Evolutionary conservation across 2,329 filamentous ascomycete species (phyloP).

Genomic region (Colletotrichum sp.): DNA sequence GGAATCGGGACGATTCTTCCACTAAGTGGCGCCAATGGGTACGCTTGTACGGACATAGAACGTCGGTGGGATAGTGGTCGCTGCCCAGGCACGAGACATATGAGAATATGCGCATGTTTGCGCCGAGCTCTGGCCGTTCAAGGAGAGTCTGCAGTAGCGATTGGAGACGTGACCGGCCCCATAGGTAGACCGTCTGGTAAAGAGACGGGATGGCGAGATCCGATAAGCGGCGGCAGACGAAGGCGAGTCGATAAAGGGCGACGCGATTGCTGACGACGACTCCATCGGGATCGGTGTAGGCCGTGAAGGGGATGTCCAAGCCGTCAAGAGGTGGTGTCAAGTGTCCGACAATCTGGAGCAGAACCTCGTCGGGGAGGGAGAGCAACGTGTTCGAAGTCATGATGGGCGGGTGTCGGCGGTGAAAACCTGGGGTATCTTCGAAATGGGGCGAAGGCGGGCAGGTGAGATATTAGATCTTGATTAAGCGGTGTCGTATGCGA

Average conservation of each 20-base stretch:
- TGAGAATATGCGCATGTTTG: slow-evolving; percentile 18
- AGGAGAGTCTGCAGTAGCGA: slow-evolving; percentile 18
- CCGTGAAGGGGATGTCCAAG: slow-evolving; percentile 14
- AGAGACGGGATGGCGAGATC: slow-evolving; percentile 13
- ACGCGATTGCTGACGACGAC: slow-evolving; percentile 15
- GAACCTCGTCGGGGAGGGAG: slow-evolving; percentile 17
- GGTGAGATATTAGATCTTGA: slow-evolving; percentile 9
- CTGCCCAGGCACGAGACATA: slow-evolving; percentile 14
- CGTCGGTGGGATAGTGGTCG: slow-evolving; percentile 18
- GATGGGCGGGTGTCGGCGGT: not conserved
- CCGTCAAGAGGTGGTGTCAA: slow-evolving; percentile 18
- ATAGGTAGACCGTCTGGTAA: slow-evolving; percentile 16
- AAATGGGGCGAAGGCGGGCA: not conserved
- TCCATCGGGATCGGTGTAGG: slow-evolving; percentile 19
- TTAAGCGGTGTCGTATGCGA: not conserved
- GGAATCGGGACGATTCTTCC: not conserved
- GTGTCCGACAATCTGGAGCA: slow-evolving; percentile 17
- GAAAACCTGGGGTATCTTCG: not conserved
- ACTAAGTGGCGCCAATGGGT: slow-evolving; percentile 17
- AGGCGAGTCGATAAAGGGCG: slow-evolving; percentile 14
- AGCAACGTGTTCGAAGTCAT: slow-evolving; percentile 4
- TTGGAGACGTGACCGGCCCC: slow-evolving; percentile 17
- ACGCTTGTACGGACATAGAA: slow-evolving; percentile 14
- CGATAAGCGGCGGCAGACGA: slow-evolving; percentile 12
- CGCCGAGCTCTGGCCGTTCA: slow-evolving; percentile 13